A percentile compares a stretch with the other conserved stretches of the same genome.
Evolutionary conservation across 2,329 filamentous ascomycete genomes (phyloP).

Genomic region (Sporothrix inflata): DNA sequence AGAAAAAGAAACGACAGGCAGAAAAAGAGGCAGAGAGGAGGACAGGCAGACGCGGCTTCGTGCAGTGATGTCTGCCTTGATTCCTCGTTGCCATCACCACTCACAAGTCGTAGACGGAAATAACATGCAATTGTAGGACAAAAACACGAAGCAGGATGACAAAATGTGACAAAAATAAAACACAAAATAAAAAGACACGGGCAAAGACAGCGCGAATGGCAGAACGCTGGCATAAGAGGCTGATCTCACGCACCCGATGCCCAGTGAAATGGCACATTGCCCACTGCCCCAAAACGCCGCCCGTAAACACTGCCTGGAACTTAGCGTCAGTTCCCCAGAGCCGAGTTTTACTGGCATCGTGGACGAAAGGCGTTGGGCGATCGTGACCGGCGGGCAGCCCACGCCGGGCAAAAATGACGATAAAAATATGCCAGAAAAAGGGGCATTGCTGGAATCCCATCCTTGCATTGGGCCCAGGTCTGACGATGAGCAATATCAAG

Average conservation of each 20-base stretch:
- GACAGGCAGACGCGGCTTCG: not conserved
- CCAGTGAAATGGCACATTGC: no score
- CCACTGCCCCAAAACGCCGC: no score
- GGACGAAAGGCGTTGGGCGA: not conserved
- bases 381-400: not conserved
- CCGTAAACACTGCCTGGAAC: not conserved
- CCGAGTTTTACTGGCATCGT: no score
- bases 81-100: not conserved
- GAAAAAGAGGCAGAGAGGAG: not conserved
- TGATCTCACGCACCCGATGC: not conserved
- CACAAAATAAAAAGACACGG: not conserved
- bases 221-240: not conserved
- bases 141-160: not conserved
- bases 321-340: not conserved
- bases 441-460: not conserved
- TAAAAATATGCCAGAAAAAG: no score
- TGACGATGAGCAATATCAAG: not conserved
- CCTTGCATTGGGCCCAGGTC: not conserved
- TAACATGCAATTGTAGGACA: not conserved
- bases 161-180: not conserved
- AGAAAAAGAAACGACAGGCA: not conserved
- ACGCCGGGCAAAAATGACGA: not conserved
- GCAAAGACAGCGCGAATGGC: not conserved
- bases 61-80: not conserved
- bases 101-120: not conserved